Percentiles rank a stretch among this genome's conserved stretches.
These are phyloP conservation scores for Xanthoconium purpureum DNA, from an alignment of 768 basidiomycete genomes.

Conservation along the genomic window DNA sequence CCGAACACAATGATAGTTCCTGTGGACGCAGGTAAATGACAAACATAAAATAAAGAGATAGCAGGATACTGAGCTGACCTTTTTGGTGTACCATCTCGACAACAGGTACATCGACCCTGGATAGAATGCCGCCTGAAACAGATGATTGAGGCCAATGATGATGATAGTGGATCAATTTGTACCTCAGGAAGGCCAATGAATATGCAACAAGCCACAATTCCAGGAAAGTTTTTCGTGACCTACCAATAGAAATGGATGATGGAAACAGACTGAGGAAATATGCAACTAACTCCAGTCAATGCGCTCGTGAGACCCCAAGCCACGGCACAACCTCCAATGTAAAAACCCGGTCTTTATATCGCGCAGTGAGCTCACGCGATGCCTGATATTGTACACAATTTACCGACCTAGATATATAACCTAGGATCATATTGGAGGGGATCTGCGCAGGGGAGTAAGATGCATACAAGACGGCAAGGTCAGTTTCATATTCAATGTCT, in stretches of 20 bases:
- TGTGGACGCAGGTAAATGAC: slow-evolving; percentile 13
- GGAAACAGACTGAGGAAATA: not conserved
- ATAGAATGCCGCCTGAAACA: slow-evolving; percentile 54
- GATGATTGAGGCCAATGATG: not conserved
- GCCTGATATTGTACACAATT: not conserved
- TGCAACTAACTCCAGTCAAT: slow-evolving; percentile 49
- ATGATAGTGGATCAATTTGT: not conserved
- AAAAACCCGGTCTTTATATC: slow-evolving; percentile 50
- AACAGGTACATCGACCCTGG: slow-evolving; percentile 51
- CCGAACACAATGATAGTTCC: slow-evolving; percentile 66
- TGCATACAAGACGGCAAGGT: slow-evolving; percentile 52
- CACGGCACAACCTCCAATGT: slow-evolving; percentile 58
- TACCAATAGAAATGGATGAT: slow-evolving; percentile 17
- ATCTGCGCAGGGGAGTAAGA: slow-evolving; percentile 64
- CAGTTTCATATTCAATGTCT: slow-evolving; percentile 53
- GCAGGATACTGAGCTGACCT: not conserved
- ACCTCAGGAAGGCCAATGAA: slow-evolving; percentile 65
- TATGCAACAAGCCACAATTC: slow-evolving; percentile 56
- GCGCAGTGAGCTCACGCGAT: not conserved
- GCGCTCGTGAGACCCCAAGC: slow-evolving; percentile 63
- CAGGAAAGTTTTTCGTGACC: slow-evolving; percentile 53
- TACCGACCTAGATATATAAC: slow-evolving; percentile 48
- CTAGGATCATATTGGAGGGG: slow-evolving; percentile 65
- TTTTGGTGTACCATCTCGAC: slow-evolving; percentile 55
- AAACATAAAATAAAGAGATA: too few species aligned